These are phyloP conservation scores for Xanthoceras sorbifolium DNA, from an alignment of 345 rosid genomes.

Conservation along the genomic window DNA sequence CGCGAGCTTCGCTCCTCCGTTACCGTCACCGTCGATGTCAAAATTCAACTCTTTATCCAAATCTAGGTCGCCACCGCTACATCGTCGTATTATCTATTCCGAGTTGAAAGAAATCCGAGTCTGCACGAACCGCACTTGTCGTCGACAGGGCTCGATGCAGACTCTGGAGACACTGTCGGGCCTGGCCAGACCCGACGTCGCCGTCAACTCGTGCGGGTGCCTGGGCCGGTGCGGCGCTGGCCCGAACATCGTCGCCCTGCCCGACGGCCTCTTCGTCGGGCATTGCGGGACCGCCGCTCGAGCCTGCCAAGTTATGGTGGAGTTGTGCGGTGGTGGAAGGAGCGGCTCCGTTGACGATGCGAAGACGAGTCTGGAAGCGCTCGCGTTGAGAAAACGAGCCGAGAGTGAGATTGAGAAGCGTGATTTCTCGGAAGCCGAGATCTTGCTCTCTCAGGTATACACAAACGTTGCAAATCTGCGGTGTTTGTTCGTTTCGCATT, in stretches of 20 bases:
- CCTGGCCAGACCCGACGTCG: slow-evolving; percentile 64
- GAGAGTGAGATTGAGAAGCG: slow-evolving; percentile 45
- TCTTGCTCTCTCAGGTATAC: slow-evolving; percentile 63
- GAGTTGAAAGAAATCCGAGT: slow-evolving; percentile 61
- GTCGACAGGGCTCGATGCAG: slow-evolving; percentile 74
- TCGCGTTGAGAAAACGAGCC: slow-evolving; percentile 69
- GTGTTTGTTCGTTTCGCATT: too few species aligned
- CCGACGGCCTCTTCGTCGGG: slow-evolving; percentile 56
- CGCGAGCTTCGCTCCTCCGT: too few species aligned
- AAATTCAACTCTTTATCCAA: too few species aligned
- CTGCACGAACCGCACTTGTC: slow-evolving; percentile 84
- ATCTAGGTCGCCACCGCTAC: too few species aligned
- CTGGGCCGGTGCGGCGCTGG: slow-evolving; percentile 89
- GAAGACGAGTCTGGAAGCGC: slow-evolving; percentile 47
- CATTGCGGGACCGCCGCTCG: slow-evolving; percentile 75
- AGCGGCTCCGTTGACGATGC: slow-evolving; percentile 38
- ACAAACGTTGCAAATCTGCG: too few species aligned
- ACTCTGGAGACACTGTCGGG: slow-evolving; percentile 58
- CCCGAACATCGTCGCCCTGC: slow-evolving; percentile 75
- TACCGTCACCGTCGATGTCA: too few species aligned
- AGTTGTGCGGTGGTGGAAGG: slow-evolving; percentile 22
- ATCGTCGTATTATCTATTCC: not conserved
- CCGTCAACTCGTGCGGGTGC: slow-evolving; percentile 68
- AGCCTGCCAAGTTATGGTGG: slow-evolving; percentile 57
- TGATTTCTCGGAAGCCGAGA: slow-evolving; percentile 54